phyloP scores from a whole-genome alignment of 768 basidiomycete genomes.

The Mrakia frigida region DNA sequence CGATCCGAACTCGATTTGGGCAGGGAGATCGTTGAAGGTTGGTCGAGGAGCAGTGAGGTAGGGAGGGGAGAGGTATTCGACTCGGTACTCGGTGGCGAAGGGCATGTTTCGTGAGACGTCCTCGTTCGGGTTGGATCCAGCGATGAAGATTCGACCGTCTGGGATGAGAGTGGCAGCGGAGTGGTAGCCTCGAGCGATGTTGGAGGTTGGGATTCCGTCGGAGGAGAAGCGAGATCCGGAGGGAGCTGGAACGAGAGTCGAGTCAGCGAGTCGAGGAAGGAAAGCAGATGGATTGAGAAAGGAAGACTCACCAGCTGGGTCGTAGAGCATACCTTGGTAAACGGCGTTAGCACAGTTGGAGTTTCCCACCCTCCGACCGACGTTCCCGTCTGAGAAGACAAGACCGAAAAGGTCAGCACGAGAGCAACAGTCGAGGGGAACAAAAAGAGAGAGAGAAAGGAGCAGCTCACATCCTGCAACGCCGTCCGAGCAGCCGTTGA shows the following conservation, averaged over 20 bases:
- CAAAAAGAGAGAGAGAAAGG: too few species aligned
- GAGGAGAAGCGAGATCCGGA: neutral
- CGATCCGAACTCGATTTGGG: neutral
- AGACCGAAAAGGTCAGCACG: neutral
- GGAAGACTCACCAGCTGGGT: neutral
- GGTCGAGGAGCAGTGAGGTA: neutral
- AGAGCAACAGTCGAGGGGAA: too few species aligned
- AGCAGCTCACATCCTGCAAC: neutral
- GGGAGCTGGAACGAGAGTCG: neutral
- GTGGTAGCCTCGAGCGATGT: neutral
- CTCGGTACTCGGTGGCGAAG: neutral
- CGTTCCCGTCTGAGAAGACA: neutral
- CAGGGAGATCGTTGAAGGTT: neutral
- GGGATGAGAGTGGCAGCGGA: neutral
- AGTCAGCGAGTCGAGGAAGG: neutral
- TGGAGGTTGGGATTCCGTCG: neutral
- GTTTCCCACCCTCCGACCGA: neutral
- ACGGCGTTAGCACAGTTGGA: neutral
- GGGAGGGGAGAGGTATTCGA: neutral
- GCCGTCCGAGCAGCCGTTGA: neutral
- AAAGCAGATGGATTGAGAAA: neutral
- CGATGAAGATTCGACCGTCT: neutral
- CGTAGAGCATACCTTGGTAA: neutral
- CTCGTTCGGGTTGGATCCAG: neutral
- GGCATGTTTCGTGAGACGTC: neutral